Base-by-base conservation (phyloP, 1,284 basidiomycete species). In the Puccinia coronata region DNA sequence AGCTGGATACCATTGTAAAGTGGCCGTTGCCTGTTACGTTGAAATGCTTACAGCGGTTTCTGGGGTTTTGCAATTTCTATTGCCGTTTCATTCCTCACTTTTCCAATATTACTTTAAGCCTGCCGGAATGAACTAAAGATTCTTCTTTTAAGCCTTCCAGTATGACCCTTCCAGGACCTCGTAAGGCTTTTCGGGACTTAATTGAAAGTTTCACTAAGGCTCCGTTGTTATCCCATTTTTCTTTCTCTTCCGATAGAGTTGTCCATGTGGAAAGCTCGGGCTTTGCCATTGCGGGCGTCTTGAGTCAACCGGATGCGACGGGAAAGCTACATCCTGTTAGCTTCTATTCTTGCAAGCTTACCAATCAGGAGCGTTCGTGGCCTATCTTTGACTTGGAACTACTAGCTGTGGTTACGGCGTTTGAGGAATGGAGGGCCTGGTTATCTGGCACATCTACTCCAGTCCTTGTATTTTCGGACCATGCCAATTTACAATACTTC, bases 231-330 rank as follows among this genome's bases (percentile, higher is more conserved):
- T 36, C 34, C 3, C 76, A 78, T 69, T 78, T 78, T 69, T 47
- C 41, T 23, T 78, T 78, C 41, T 18, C 28, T 34, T 47, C 43
- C 14, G 34, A 57, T 9, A 6, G 74, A 28, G 41, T 49, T 5
- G 28, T 78, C 0, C 75, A 78, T 20, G 77, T 79, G 2, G 77
- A 79, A 18, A 55, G 65, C 28, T 79, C 65, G 36, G 65, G 77
- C 5, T 70, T 31, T 43, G 67, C 77, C 8, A 53, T 79, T 6
- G 63, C 77, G 28, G 77, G 34, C 2, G 55, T 71, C 6, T 51
- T 70, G 1, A 67, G 47, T 34, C 77, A 79, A 53, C 65, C 77
- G 1, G 53, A 79, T 71, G 25, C 0, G 8, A 6, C 28, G 16
- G 65, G 65, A 1, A 41, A 57, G 9, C 23, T 70, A 14, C 34